phyloP scores from a whole-genome alignment of 2,329 filamentous ascomycete species.

The Alternaria gaisen region DNA sequence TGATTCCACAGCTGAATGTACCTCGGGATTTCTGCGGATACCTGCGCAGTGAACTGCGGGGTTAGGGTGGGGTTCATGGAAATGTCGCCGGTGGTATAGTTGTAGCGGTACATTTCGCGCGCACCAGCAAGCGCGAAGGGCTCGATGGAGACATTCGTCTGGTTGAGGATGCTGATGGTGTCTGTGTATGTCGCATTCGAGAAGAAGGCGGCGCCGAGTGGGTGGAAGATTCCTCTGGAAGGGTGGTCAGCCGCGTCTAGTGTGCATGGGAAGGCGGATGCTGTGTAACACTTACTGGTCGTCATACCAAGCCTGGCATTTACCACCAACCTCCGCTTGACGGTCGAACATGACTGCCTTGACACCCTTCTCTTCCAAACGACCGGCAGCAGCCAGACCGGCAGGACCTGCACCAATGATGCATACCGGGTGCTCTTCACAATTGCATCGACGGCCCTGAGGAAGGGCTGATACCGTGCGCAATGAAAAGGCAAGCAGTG shows the following conservation, averaged over 20 bases:
- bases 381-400: slow-evolving; percentile 46
- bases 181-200: slow-evolving; percentile 50
- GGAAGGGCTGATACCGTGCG: slow-evolving; percentile 41
- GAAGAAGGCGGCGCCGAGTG: slow-evolving; percentile 51
- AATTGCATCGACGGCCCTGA: slow-evolving; percentile 18
- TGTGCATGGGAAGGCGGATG: slow-evolving; percentile 23
- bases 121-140: slow-evolving; percentile 45
- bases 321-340: slow-evolving; percentile 47
- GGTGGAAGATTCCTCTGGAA: slow-evolving; percentile 50
- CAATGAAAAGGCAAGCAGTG: slow-evolving; percentile 32
- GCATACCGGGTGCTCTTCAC: slow-evolving; percentile 45
- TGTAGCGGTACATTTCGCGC: slow-evolving; percentile 46
- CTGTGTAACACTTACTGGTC: slow-evolving; percentile 47
- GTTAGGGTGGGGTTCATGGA: slow-evolving; percentile 32
- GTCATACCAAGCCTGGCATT: slow-evolving; percentile 51
- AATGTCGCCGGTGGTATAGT: slow-evolving; percentile 43
- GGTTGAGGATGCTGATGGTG: slow-evolving; percentile 47
- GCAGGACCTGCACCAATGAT: slow-evolving; percentile 51
- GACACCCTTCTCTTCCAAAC: slow-evolving; percentile 47
- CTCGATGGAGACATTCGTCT: slow-evolving; percentile 43
- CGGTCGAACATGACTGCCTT: slow-evolving; percentile 50
- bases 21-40: slow-evolving; percentile 46
- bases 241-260: slow-evolving; percentile 45
- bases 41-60: slow-evolving; percentile 31
- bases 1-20: slow-evolving; percentile 46